Percentiles rank a stretch among this genome's conserved stretches.
Conservation (phyloP, 345 rosid genomes). For the Capsella bursapastoris region DNA sequence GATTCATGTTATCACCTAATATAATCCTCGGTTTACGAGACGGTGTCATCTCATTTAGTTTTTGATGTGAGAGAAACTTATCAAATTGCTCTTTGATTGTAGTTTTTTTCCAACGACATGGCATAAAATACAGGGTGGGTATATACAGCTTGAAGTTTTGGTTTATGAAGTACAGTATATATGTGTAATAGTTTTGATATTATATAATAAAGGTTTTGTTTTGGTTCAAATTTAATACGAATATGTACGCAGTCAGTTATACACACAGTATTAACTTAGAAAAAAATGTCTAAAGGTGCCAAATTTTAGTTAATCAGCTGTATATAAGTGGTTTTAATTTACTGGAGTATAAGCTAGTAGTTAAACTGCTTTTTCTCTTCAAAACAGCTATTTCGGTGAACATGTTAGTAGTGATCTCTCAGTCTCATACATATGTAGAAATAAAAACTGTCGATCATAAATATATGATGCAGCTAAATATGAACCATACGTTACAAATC, state of each 20-base stretch:
- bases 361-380: no score
- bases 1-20: constrained; percentile 38
- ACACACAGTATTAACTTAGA: not conserved
- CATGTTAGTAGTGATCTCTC: no score
- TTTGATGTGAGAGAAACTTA: not conserved
- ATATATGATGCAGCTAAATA: no score
- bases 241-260: no score
- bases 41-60: constrained; percentile 6
- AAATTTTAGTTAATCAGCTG: no score
- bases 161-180: not conserved
- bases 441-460: no score
- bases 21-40: constrained; percentile 33
- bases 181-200: not conserved
- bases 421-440: no score
- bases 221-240: not conserved
- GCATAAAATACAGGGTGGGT: constrained; percentile 13
- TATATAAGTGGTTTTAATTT: no score
- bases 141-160: not conserved
- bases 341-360: no score
- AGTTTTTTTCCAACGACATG: not conserved
- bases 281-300: no score
- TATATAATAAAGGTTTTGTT: not conserved
- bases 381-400: no score
- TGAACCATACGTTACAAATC: no score
- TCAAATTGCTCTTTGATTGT: not conserved